These are phyloP conservation scores for Monosporascus sp. DNA, from an alignment of 2,329 filamentous ascomycete genomes.

Conservation along the genomic window DNA sequence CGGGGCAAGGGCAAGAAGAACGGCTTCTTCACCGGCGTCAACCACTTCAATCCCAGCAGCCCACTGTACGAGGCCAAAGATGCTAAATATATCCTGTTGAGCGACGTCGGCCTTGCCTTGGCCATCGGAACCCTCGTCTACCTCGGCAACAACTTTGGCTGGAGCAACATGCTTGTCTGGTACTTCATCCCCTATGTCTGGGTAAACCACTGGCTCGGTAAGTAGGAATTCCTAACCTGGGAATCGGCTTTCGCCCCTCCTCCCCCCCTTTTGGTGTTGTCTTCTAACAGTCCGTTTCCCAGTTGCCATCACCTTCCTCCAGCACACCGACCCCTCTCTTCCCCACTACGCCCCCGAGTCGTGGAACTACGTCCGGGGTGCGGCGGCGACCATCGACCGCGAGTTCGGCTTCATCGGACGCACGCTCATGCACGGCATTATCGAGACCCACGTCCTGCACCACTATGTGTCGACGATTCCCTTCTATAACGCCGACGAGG, in stretches of 20 bases:
- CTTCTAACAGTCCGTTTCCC: conserved; percentile 20
- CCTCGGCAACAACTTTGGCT: conserved; percentile 74
- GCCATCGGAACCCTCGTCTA: conserved; percentile 56
- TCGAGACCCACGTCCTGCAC: conserved; percentile 96
- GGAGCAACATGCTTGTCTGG: conserved; percentile 84
- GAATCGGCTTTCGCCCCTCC: too few species aligned
- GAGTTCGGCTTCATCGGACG: conserved; percentile 96
- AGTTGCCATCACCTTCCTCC: conserved; percentile 96
- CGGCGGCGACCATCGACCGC: conserved; percentile 91
- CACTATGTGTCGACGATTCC: conserved; percentile 96
- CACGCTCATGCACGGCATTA: conserved; percentile 78
- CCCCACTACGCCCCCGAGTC: conserved; percentile 83
- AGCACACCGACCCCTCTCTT: conserved; percentile 91
- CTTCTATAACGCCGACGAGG: conserved; percentile 95
- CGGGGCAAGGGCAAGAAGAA: conserved; percentile 91
- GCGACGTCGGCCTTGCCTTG: conserved; percentile 74
- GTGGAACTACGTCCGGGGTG: conserved; percentile 92
- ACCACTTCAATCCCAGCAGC: conserved; percentile 87
- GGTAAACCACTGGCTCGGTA: conserved; percentile 99
- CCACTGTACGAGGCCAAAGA: conserved; percentile 91
- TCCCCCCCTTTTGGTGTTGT: conserved; percentile 39
- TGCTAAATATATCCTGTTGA: conserved; percentile 77
- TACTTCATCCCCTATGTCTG: conserved; percentile 93
- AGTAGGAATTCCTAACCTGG: conserved; percentile 31
- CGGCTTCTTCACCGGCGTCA: conserved; percentile 73